Evolutionary conservation across 306 rosid genomes (phyloP).

Genomic region (Trifolium repens): DNA sequence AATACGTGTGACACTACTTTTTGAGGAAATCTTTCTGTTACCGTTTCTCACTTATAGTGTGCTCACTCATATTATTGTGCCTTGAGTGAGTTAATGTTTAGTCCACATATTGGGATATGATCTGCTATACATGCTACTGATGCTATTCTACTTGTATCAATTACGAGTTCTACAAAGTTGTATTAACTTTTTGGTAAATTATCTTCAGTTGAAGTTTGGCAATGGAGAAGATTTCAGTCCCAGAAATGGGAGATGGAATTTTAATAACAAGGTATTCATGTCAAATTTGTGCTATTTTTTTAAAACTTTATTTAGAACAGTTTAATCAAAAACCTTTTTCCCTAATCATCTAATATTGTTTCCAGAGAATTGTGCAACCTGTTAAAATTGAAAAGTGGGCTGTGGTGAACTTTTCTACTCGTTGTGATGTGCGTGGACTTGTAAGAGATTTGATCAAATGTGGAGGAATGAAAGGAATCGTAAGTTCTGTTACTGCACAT

Average conservation of each 20-base stretch:
- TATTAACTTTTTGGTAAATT: neutral
- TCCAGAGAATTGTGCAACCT: slow-evolving; percentile 75
- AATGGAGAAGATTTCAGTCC: slow-evolving; percentile 87
- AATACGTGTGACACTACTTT: too few relatives aligned
- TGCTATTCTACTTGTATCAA: neutral
- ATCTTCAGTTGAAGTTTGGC: slow-evolving; percentile 73
- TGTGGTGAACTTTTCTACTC: slow-evolving; percentile 84
- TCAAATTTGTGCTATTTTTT: neutral
- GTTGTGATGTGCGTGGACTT: slow-evolving; percentile 69
- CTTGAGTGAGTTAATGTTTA: too few relatives aligned
- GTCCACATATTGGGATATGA: neutral
- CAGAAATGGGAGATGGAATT: slow-evolving; percentile 91
- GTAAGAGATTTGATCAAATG: slow-evolving; percentile 69
- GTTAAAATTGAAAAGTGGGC: slow-evolving; percentile 70
- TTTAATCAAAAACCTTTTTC: too few relatives aligned
- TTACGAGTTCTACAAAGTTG: neutral
- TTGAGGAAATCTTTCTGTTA: too few relatives aligned
- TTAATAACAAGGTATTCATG: slow-evolving; percentile 73
- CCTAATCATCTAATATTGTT: neutral
- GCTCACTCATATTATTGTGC: too few relatives aligned
- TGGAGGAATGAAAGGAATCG: slow-evolving; percentile 81
- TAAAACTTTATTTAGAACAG: too few relatives aligned
- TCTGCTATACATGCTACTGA: neutral
- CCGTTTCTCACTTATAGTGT: too few relatives aligned
- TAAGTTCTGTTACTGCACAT: slow-evolving; percentile 46